Percentiles rank a stretch among this genome's conserved stretches.
phyloP scores from a whole-genome alignment of 805 yeast species.

The Scheffersomyces spartinae region DNA sequence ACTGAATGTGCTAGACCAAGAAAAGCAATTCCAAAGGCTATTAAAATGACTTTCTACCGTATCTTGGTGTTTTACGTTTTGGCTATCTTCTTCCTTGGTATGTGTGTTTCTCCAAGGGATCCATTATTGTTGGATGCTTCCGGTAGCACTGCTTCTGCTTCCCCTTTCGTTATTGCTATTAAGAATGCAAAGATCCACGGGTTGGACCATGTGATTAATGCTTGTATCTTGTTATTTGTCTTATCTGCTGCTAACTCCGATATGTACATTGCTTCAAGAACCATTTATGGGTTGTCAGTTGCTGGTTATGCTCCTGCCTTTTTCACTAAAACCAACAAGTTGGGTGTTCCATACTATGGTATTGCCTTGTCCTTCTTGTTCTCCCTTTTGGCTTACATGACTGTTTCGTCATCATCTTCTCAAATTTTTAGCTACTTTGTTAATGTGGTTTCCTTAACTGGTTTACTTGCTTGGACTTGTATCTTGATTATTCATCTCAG shows the following conservation, averaged over 20 bases:
- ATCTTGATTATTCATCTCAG: slow-evolving; percentile 57
- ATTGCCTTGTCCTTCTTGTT: slow-evolving; percentile 39
- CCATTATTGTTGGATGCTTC: slow-evolving; percentile 38
- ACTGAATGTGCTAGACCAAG: slow-evolving; percentile 33
- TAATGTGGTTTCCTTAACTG: slow-evolving; percentile 66
- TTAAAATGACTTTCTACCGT: slow-evolving; percentile 37
- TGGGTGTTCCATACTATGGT: slow-evolving; percentile 63
- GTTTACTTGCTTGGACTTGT: slow-evolving; percentile 65
- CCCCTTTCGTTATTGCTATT: slow-evolving; percentile 80
- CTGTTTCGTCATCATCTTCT: slow-evolving; percentile 43
- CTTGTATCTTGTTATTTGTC: slow-evolving; percentile 64
- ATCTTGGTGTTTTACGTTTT: slow-evolving; percentile 46
- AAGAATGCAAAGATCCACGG: slow-evolving; percentile 51
- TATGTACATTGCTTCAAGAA: slow-evolving; percentile 67
- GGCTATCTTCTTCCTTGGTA: slow-evolving; percentile 52
- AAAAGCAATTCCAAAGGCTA: slow-evolving; percentile 32
- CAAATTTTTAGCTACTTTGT: slow-evolving; percentile 59
- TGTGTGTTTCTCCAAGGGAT: slow-evolving; percentile 55
- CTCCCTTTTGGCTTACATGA: slow-evolving; percentile 62
- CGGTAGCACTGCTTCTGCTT: slow-evolving; percentile 54
- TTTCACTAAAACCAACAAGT: slow-evolving; percentile 50
- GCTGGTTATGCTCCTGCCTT: slow-evolving; percentile 66
- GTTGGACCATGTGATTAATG: slow-evolving; percentile 67
- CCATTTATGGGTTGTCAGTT: slow-evolving; percentile 57
- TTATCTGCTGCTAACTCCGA: slow-evolving; percentile 77